Conservation (phyloP, 2,329 filamentous ascomycete genomes). For the Clathrospora elynae region DNA sequence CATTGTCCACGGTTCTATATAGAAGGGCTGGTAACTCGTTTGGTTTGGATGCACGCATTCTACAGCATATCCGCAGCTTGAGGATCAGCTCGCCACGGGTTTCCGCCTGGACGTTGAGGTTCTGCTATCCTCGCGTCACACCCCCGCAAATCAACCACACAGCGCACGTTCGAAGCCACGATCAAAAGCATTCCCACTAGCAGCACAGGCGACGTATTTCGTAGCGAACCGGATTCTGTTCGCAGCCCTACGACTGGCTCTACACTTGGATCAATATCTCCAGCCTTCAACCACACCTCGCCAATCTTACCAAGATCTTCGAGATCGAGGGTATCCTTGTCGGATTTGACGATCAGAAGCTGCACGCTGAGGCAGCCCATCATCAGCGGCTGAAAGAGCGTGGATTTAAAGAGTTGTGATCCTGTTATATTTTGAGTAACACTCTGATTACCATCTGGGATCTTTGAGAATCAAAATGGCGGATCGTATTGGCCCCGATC, state of each 20-base stretch:
- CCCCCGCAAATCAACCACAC: constrained; percentile 26
- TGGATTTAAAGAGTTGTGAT: constrained; percentile 11
- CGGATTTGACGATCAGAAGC: constrained; percentile 10
- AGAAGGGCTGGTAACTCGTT: constrained; percentile 5
- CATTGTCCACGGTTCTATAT: constrained; percentile 21
- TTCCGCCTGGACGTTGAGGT: constrained; percentile 4
- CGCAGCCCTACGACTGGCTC: constrained; percentile 11
- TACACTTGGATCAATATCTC: constrained; percentile 18
- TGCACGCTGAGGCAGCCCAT: constrained; percentile 4
- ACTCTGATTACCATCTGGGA: background rate
- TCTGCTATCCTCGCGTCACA: constrained; percentile 18
- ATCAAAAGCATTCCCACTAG: constrained; percentile 19
- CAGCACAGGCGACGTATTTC: constrained; percentile 15
- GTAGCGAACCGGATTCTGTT: constrained; percentile 4
- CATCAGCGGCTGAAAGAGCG: too few species aligned
- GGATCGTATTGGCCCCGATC: constrained; percentile 54
- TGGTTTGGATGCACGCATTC: constrained; percentile 6
- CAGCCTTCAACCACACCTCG: constrained; percentile 27
- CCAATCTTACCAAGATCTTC: constrained; percentile 22
- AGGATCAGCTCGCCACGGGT: constrained; percentile 9
- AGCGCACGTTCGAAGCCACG: constrained; percentile 15
- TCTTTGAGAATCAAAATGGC: constrained; percentile 20
- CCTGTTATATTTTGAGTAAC: too few species aligned
- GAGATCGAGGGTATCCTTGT: constrained; percentile 19
- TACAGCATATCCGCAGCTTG: too few species aligned